Conservation (phyloP, 177 flowering plant genomes). For the Vitis hybrid region DNA sequence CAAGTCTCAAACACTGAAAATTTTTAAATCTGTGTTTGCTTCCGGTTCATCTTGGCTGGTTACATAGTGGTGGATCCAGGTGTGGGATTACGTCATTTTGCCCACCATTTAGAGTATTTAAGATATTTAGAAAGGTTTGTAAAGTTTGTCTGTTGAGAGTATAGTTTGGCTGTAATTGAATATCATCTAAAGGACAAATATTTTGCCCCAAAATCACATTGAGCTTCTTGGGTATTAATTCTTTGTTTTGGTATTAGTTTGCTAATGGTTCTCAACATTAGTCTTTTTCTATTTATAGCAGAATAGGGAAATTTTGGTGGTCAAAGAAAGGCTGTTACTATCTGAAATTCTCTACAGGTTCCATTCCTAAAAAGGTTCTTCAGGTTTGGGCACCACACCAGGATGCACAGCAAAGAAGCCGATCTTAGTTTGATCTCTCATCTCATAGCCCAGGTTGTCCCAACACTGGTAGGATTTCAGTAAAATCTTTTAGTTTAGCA, state of each 20-base stretch:
- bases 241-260: neutral
- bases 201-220: neutral
- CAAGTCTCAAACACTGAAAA: conserved; percentile 2
- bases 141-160: conserved; percentile 11
- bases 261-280: neutral
- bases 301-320: neutral
- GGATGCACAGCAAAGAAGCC: too few species aligned
- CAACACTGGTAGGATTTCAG: too few species aligned
- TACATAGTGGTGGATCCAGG: conserved; percentile 13
- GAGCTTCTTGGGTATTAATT: neutral
- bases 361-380: too few species aligned
- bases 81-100: neutral
- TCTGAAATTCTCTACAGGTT: too few species aligned
- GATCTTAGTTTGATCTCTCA: too few species aligned
- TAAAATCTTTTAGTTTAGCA: too few species aligned
- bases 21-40: conserved; percentile 11
- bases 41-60: conserved; percentile 13
- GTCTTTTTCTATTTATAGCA: neutral
- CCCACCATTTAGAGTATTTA: neutral
- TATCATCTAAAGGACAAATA: neutral
- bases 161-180: conserved; percentile 12
- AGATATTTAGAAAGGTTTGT: conserved; percentile 9
- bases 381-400: too few species aligned
- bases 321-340: too few species aligned
- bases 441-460: too few species aligned